Evolutionary conservation across 2,329 filamentous ascomycete species (phyloP).

Genomic region (Lasiodiplodia hormozganensis): DNA sequence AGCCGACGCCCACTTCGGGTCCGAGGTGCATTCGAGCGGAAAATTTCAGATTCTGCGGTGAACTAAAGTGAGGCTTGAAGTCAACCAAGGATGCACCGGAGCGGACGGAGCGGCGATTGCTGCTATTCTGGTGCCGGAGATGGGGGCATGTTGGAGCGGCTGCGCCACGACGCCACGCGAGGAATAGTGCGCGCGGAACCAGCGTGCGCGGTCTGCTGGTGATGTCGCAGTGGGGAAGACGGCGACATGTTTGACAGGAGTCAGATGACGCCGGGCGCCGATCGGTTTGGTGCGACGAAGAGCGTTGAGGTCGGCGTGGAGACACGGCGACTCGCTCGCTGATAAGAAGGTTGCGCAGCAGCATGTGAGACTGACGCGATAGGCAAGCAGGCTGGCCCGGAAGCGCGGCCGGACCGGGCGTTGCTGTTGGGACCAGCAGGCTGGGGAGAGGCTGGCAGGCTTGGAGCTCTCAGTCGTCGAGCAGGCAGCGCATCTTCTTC

Average conservation of each 20-base stretch:
- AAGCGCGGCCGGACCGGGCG: background rate
- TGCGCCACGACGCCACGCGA: slow-evolving; percentile 15
- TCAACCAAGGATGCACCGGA: background rate
- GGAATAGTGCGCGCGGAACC: background rate
- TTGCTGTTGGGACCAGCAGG: slow-evolving; percentile 9
- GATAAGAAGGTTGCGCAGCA: slow-evolving; percentile 22
- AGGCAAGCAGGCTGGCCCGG: slow-evolving; percentile 5
- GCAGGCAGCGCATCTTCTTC: background rate
- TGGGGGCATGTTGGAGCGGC: slow-evolving; percentile 1
- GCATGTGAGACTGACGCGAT: slow-evolving; percentile 16
- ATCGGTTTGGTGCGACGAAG: background rate
- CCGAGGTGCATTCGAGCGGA: background rate
- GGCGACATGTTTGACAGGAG: slow-evolving; percentile 17
- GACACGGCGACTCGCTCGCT: slow-evolving; percentile 9
- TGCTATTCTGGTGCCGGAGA: slow-evolving; percentile 13
- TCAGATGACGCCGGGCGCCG: slow-evolving; percentile 7
- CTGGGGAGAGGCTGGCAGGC: slow-evolving; percentile 20
- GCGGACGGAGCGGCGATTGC: background rate
- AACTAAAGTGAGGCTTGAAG: background rate
- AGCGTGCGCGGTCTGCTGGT: background rate
- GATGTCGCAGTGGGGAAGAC: slow-evolving; percentile 8
- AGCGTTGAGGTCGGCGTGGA: slow-evolving; percentile 3
- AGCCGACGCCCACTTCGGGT: background rate
- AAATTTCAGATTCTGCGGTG: background rate
- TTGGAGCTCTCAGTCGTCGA: background rate